Evolutionary conservation across 257 asterid species (phyloP).

Genomic region (Solanum pimpinellifolium): DNA sequence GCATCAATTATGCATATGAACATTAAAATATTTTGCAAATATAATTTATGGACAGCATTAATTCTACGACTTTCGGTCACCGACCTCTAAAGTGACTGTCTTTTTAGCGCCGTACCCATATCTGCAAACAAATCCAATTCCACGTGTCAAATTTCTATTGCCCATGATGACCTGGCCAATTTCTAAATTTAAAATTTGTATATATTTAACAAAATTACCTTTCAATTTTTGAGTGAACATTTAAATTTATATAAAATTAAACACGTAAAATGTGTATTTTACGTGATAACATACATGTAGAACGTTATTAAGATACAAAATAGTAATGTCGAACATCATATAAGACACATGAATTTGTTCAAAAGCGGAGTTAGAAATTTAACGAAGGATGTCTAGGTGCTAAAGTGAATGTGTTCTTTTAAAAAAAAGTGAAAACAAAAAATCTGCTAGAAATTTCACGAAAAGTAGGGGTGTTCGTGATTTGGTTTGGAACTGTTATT

Average conservation of each 20-base stretch:
- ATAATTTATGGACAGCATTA: background rate
- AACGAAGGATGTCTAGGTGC: background rate
- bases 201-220: background rate
- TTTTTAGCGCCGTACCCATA: background rate
- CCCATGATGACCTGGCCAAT: background rate
- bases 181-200: background rate
- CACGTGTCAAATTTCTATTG: background rate
- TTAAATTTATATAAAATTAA: too few species aligned
- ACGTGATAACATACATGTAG: background rate
- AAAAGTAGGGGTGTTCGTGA: too few species aligned
- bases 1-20: background rate
- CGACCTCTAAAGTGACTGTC: background rate
- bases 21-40: background rate
- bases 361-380: too few species aligned
- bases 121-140: background rate
- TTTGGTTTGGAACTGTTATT: too few species aligned
- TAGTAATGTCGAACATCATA: too few species aligned
- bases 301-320: background rate
- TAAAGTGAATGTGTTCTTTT: background rate
- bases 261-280: fast-evolving
- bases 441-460: too few species aligned
- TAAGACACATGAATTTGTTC: background rate
- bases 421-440: too few species aligned
- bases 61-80: background rate
- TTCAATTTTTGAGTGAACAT: too few species aligned